These are phyloP conservation scores for Nannochloropsis salina DNA, from an alignment of 108 stramenopile species.

Conservation along the genomic window DNA sequence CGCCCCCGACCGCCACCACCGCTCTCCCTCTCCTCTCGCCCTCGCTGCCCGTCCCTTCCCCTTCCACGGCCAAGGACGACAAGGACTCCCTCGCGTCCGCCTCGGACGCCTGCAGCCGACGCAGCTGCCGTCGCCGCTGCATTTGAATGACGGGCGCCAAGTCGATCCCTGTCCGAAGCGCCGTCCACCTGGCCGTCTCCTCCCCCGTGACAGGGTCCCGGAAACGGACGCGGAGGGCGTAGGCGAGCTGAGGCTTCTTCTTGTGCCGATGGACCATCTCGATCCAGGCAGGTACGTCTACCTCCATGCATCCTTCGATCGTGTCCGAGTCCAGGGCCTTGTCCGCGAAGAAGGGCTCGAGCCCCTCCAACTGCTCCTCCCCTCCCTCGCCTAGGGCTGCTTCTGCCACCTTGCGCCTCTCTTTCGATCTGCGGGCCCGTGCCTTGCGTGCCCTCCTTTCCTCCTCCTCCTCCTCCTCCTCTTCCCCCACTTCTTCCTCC, in stretches of 20 bases:
- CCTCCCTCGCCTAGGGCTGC: slow-evolving; percentile 30
- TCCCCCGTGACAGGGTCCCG: neutral
- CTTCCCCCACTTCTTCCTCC: too few relatives aligned
- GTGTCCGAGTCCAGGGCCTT: neutral
- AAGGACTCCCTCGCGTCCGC: neutral
- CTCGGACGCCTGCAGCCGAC: neutral
- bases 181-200: slow-evolving; percentile 18
- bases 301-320: slow-evolving; percentile 41
- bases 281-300: slow-evolving; percentile 74
- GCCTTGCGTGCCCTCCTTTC: neutral
- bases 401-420: neutral
- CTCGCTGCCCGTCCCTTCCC: neutral
- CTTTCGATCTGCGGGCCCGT: neutral
- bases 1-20: neutral
- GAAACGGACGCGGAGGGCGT: slow-evolving; percentile 58
- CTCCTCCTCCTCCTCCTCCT: too few relatives aligned
- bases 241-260: slow-evolving; percentile 63
- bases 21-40: neutral
- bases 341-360: neutral
- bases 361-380: neutral
- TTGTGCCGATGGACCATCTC: slow-evolving; percentile 72
- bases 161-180: neutral
- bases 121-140: slow-evolving; percentile 12
- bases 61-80: neutral
- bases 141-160: slow-evolving; percentile 3